Base-by-base conservation (phyloP, 495 filamentous ascomycete genomes). In the Neurospora africana region DNA sequence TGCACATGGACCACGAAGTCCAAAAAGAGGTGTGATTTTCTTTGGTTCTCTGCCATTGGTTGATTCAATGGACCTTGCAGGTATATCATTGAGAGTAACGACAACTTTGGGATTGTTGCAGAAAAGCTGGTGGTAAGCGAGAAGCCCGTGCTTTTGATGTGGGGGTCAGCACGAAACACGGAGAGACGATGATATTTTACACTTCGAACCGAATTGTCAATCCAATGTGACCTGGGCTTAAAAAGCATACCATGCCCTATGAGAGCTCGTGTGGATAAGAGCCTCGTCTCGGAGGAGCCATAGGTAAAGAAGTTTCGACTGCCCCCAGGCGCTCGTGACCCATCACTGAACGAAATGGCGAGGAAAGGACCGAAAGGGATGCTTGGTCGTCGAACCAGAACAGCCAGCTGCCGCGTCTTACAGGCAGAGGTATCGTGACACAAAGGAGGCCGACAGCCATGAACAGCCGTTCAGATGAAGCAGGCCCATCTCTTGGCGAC, bases 401-500 rank as follows among this genome's bases (percentile, higher is more conserved):
- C 39, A 17, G 30, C 21, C 15, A 72, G 70, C 65, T 68, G 19
- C 58, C 70, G 43, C 41, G 21, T 68, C 44, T 36, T 72, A 44
- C 68, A 65, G 21, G 37, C 40, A 40, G 71, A 30, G 33, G 9
- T 71, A 43, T 41, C 69, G 72, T 73, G 69, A 61, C 69, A 72
- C 27, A 11, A 41, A 47, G 30, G 38, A 47, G 27, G 38, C 39
- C 23, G 19, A 38, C 44, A 23, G 47, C 67, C 10, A 58, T 71
- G 41, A 68, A 72, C 70, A 74, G 21, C 41, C 37, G 65, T 65
- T 65, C 53, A 21, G 41, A 74, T 78, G 74, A 76, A 74, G 74
- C 61, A 70, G 44, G 76, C 76, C 76, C 71, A 76, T 76, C 71
- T 68, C 78, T 79, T 79, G 78, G 78, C 76, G 76, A 76, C 75